Conservation (phyloP, 768 basidiomycete species). For the Exidia glandulosa region DNA sequence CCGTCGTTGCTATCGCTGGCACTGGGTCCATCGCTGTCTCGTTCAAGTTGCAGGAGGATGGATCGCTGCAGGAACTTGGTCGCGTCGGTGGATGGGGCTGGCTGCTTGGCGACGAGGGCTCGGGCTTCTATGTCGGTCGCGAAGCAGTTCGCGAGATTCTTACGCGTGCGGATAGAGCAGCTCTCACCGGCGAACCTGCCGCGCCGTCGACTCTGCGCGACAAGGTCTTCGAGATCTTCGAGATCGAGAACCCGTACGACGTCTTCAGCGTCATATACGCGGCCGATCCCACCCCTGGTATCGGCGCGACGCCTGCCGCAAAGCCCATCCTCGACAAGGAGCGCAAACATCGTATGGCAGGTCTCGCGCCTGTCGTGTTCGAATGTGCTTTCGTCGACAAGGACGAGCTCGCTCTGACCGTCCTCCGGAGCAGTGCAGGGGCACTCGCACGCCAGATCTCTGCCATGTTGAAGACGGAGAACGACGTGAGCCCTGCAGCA, state of each 20-base stretch:
- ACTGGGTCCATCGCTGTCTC: constrained; percentile 71
- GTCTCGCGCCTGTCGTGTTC: constrained; percentile 68
- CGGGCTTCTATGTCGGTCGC: constrained; percentile 69
- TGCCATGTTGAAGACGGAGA: constrained; percentile 26
- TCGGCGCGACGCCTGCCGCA: not conserved
- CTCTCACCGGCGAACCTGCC: not conserved
- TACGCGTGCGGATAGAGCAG: constrained; percentile 1
- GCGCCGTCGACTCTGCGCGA: not conserved
- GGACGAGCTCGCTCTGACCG: constrained; percentile 52
- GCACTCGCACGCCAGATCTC: constrained; percentile 50
- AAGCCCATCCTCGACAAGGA: constrained; percentile 9
- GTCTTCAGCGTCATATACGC: constrained; percentile 53
- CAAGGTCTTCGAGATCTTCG: not conserved
- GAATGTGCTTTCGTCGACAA: constrained; percentile 56
- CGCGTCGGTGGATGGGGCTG: constrained; percentile 76
- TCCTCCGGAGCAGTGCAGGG: constrained; percentile 41
- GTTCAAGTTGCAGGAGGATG: constrained; percentile 33
- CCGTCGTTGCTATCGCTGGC: constrained; percentile 66
- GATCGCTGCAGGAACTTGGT: constrained; percentile 44
- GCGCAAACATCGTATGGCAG: constrained; percentile 65
- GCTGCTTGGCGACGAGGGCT: constrained; percentile 77
- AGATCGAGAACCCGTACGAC: constrained; percentile 23
- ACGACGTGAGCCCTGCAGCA: not conserved
- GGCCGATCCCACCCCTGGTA: constrained; percentile 37
- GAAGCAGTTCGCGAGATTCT: constrained; percentile 58